Conservation (phyloP, 1,284 basidiomycete genomes). For the Hemileia vastatrix region DNA sequence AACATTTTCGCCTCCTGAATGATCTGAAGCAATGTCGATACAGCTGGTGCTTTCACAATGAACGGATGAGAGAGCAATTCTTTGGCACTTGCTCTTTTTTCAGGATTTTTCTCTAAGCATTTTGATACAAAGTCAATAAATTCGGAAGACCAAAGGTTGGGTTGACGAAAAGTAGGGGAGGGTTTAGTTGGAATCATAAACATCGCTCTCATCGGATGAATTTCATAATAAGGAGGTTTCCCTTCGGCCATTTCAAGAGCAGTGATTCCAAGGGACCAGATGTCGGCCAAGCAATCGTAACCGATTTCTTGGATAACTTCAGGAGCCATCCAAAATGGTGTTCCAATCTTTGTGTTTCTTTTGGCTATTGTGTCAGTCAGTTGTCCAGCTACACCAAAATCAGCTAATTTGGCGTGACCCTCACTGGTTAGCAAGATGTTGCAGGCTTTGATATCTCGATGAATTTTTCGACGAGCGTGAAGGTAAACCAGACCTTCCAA, state of each 20-base stretch:
- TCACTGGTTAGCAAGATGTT: conserved; percentile 81
- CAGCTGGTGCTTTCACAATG: conserved; percentile 73
- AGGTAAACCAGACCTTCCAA: conserved; percentile 90
- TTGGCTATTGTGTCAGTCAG: conserved; percentile 64
- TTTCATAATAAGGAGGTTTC: conserved; percentile 47
- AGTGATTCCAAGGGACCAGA: conserved; percentile 48
- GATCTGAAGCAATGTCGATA: conserved; percentile 69
- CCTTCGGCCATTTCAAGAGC: conserved; percentile 48
- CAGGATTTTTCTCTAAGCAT: conserved; percentile 87
- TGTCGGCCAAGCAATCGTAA: conserved; percentile 47
- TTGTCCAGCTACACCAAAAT: conserved; percentile 91
- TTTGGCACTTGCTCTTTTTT: conserved; percentile 64
- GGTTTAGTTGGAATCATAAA: conserved; percentile 51
- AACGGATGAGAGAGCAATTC: conserved; percentile 90
- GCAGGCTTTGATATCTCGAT: conserved; percentile 97
- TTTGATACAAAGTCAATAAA: conserved; percentile 90
- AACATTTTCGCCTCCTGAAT: too few relatives aligned
- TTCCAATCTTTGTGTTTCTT: conserved; percentile 79
- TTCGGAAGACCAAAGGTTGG: conserved; percentile 59
- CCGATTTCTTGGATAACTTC: conserved; percentile 94
- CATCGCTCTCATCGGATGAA: conserved; percentile 48
- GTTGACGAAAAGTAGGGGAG: conserved; percentile 79
- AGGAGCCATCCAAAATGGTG: conserved; percentile 96
- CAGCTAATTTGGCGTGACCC: conserved; percentile 92
- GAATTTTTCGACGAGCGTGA: conserved; percentile 90